Evolutionary conservation across 2,329 filamentous ascomycete genomes (phyloP).

Genomic region (Coniochaeta hoffmannii): DNA sequence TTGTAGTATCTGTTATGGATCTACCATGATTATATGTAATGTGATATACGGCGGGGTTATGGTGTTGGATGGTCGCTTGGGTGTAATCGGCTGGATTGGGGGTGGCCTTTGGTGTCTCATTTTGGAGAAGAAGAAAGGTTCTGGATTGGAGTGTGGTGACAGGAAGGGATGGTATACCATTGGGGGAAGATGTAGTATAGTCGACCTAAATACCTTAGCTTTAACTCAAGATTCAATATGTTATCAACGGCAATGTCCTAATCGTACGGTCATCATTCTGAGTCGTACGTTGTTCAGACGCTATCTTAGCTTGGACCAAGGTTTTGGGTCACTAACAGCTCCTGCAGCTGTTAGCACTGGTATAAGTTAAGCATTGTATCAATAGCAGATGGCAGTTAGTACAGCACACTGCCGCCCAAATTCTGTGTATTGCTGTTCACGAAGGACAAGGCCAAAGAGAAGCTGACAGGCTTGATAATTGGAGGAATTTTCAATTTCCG

Average conservation of each 20-base stretch:
- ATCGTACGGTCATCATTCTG: no score
- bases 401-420: no score
- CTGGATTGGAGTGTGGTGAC: neutral
- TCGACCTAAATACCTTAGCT: neutral
- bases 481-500: neutral
- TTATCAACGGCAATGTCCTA: neutral
- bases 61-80: neutral
- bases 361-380: no score
- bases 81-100: neutral
- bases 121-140: neutral
- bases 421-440: no score
- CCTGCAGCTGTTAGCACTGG: no score
- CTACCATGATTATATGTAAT: neutral
- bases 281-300: no score
- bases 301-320: no score
- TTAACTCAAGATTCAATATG: neutral
- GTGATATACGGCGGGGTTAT: neutral
- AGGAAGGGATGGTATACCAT: neutral
- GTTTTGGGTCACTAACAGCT: no score
- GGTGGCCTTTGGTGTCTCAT: neutral
- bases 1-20: neutral
- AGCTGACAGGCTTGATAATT: neutral
- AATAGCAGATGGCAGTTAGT: no score
- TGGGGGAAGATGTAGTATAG: neutral
- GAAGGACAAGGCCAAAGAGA: no score